Evolutionary conservation across 768 basidiomycete genomes (phyloP).

Genomic region (Phlebiopsis gigantea): DNA sequence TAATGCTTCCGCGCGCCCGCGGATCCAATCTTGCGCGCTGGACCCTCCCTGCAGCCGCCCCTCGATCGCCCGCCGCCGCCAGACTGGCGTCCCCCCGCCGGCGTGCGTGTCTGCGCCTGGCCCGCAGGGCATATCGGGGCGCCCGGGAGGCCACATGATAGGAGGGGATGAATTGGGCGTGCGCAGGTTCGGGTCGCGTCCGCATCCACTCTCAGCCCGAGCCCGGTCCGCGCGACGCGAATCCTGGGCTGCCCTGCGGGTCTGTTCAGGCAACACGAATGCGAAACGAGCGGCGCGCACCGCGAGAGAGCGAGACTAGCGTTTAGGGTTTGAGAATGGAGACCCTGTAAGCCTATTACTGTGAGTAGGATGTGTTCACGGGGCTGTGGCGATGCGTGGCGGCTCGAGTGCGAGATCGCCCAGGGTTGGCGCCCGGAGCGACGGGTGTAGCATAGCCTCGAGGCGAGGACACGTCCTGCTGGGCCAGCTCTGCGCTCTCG

Average conservation of each 20-base stretch:
- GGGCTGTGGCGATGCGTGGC: background rate
- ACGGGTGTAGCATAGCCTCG: constrained; percentile 12
- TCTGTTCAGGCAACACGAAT: background rate
- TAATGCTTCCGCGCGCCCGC: constrained; percentile 14
- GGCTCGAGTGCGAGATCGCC: background rate
- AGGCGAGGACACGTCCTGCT: constrained; percentile 5
- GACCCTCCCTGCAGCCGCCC: background rate
- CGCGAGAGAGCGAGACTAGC: background rate
- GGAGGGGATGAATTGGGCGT: background rate
- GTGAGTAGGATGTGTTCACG: background rate
- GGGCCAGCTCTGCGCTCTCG: background rate
- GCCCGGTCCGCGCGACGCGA: background rate
- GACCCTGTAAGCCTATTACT: constrained; percentile 1
- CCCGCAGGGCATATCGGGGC: constrained; percentile 1
- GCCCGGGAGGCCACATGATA: constrained; percentile 1
- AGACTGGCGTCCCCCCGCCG: too few species aligned
- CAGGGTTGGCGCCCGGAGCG: background rate
- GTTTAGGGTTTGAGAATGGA: background rate
- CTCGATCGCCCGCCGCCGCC: too few species aligned
- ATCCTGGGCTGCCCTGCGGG: background rate
- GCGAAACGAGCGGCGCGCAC: background rate
- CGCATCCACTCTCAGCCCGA: background rate
- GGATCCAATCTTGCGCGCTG: constrained; percentile 8
- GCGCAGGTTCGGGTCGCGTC: background rate
- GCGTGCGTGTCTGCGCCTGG: background rate